phyloP scores from a whole-genome alignment of 768 basidiomycete genomes.

The Collybia sordida region DNA sequence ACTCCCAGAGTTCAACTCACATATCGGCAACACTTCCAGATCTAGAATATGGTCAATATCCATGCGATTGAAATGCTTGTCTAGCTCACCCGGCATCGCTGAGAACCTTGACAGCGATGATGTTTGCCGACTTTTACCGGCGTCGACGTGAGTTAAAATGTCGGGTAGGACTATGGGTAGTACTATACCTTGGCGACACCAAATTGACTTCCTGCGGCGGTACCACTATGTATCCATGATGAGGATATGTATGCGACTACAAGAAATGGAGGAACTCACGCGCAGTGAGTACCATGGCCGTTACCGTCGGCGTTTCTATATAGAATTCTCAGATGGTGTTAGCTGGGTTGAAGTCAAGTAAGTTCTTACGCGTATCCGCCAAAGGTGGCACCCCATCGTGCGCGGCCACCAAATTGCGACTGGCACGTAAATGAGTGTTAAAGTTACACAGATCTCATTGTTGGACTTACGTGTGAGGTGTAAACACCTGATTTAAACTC shows the following conservation, averaged over 20 bases:
- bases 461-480: constrained; percentile 5
- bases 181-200: constrained; percentile 29
- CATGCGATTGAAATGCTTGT: background rate
- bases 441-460: background rate
- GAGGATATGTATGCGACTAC: background rate
- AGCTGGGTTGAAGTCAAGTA: background rate
- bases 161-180: background rate
- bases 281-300: constrained; percentile 42
- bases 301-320: constrained; percentile 28
- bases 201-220: constrained; percentile 28
- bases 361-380: constrained; percentile 15
- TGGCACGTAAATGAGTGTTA: constrained; percentile 5
- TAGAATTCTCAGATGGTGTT: background rate
- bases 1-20: background rate
- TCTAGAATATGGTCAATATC: background rate
- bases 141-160: background rate
- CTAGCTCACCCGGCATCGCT: constrained; percentile 6
- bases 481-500: constrained; percentile 1
- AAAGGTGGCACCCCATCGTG: constrained; percentile 36
- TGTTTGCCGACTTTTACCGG: background rate
- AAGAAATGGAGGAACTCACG: constrained; percentile 18
- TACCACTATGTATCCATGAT: constrained; percentile 21
- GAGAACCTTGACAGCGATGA: constrained; percentile 14
- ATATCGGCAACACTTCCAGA: constrained; percentile 10
- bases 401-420: constrained; percentile 39